Evolutionary conservation across 495 filamentous ascomycete genomes (phyloP).

Genomic region (Aspergillus heteromorphus): DNA sequence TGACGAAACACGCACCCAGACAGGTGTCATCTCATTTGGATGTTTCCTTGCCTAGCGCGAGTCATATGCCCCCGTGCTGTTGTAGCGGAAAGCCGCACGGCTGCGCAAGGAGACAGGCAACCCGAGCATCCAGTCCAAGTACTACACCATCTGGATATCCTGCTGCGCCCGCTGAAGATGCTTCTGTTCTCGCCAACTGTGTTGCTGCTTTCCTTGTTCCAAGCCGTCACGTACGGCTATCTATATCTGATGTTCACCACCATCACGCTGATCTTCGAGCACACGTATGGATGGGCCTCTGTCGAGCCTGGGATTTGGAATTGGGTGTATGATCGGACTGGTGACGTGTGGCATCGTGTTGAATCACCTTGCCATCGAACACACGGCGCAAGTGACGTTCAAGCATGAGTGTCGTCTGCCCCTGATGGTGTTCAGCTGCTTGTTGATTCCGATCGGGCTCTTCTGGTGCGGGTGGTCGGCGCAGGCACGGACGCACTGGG

Average conservation of each 20-base stretch:
- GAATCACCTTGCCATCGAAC: not conserved
- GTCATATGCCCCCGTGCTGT: not conserved
- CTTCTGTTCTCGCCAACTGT: not conserved
- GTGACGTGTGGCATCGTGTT: not conserved
- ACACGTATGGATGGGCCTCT: not conserved
- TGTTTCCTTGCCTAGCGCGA: not conserved
- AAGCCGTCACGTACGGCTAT: not conserved
- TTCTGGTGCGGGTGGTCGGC: slow-evolving; percentile 6
- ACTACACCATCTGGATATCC: not conserved
- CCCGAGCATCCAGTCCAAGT: not conserved
- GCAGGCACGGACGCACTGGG: not conserved
- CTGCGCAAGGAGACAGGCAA: not conserved
- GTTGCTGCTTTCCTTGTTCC: not conserved
- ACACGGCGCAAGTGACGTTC: not conserved
- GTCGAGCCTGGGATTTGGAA: not conserved
- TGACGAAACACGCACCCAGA: not conserved
- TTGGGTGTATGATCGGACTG: not conserved
- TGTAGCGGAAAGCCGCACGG: not conserved
- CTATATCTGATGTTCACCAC: slow-evolving; percentile 3
- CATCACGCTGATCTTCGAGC: not conserved
- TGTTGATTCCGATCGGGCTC: not conserved
- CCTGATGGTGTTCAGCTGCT: not conserved
- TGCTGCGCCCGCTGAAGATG: not conserved
- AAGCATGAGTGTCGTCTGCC: not conserved
- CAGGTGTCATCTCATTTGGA: not conserved